phyloP scores from a whole-genome alignment of 495 filamentous ascomycete species.

The Entonaema liquescens region DNA sequence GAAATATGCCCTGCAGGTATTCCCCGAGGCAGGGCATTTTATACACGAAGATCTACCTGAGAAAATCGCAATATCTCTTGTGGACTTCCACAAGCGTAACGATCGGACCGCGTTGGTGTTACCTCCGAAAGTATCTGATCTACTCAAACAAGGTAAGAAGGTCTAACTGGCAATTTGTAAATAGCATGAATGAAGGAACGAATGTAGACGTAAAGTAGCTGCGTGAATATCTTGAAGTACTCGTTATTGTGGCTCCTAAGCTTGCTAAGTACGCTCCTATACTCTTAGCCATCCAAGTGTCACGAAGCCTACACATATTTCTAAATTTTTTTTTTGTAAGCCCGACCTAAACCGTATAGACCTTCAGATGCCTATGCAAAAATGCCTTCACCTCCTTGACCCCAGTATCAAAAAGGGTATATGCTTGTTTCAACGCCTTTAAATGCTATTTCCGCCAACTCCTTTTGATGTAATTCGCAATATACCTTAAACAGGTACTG shows the following conservation, averaged over 20 bases:
- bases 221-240: not conserved
- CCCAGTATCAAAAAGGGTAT: slow-evolving; percentile 12
- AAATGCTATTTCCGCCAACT: slow-evolving; percentile 33
- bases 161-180: slow-evolving; percentile 45
- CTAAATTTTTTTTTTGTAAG: not conserved
- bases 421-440: slow-evolving; percentile 36
- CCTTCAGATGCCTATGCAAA: slow-evolving; percentile 13
- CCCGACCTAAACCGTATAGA: not conserved
- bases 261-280: not conserved
- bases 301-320: not conserved
- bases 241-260: not conserved
- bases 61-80: slow-evolving; percentile 82
- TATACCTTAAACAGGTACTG: slow-evolving; percentile 18
- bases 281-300: not conserved
- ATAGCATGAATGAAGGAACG: not conserved
- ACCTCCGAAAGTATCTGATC: slow-evolving; percentile 83
- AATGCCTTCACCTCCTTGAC: slow-evolving; percentile 8
- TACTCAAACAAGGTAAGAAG: slow-evolving; percentile 62
- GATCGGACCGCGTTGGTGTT: slow-evolving; percentile 84
- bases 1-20: slow-evolving; percentile 94
- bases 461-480: not conserved
- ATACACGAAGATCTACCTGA: slow-evolving; percentile 94
- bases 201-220: not conserved
- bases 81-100: slow-evolving; percentile 91
- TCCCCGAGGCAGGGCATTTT: slow-evolving; percentile 95